Percentiles rank a stretch among this genome's conserved stretches.
phyloP scores from a whole-genome alignment of 2,329 filamentous ascomycete species.

The Epichloe aotearoae region DNA sequence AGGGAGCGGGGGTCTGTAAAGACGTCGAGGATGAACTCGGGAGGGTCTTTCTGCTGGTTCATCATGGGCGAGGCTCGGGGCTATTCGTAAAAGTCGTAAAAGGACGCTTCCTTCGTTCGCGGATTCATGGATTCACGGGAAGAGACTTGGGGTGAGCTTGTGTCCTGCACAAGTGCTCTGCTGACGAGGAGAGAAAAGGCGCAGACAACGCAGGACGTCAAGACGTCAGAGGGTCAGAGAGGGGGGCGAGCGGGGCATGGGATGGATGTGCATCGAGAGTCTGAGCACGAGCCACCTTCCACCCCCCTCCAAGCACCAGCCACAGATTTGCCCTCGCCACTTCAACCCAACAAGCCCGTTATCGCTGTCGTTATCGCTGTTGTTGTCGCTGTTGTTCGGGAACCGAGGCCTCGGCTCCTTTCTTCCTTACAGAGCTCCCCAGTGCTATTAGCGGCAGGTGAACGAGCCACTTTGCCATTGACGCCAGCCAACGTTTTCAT shows the following conservation, averaged over 20 bases:
- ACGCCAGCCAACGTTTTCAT: background rate
- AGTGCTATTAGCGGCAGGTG: too few species aligned
- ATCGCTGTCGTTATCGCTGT: too few species aligned
- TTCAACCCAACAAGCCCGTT: too few species aligned
- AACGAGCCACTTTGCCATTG: background rate
- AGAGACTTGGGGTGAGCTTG: background rate
- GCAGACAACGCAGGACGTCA: background rate
- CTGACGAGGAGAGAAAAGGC: background rate
- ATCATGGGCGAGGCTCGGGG: background rate
- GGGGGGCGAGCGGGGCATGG: background rate
- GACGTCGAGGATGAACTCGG: slow-evolving; percentile 87
- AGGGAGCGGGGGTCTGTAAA: slow-evolving; percentile 85
- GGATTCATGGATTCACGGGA: background rate
- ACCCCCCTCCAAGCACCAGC: too few species aligned
- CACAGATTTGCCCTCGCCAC: too few species aligned
- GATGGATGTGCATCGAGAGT: too few species aligned
- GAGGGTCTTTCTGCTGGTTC: slow-evolving; percentile 45
- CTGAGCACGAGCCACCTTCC: too few species aligned
- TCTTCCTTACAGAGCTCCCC: too few species aligned
- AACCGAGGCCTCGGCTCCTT: too few species aligned
- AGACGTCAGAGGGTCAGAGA: background rate
- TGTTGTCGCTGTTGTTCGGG: too few species aligned
- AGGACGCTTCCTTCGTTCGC: too few species aligned
- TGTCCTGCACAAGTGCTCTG: background rate
- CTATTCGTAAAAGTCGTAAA: too few species aligned